Evolutionary conservation across 2,329 filamentous ascomycete species (phyloP).

Genomic region (Cladobotryum protrusum): DNA sequence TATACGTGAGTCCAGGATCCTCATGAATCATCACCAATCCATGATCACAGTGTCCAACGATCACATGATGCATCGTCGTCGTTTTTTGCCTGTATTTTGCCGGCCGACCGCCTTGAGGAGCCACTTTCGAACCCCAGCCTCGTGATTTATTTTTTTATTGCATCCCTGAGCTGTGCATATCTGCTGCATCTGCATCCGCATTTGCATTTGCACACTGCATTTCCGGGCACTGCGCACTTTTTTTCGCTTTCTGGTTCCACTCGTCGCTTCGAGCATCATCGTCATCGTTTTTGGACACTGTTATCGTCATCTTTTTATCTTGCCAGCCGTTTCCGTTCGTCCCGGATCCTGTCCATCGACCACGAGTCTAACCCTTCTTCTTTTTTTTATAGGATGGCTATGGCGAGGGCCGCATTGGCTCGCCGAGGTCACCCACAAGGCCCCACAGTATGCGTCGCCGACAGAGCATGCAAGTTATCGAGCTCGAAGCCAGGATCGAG

Average conservation of each 20-base stretch:
- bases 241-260: background rate
- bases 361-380: constrained; percentile 1
- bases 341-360: background rate
- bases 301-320: background rate
- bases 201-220: background rate
- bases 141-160: constrained; percentile 6
- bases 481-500: constrained; percentile 81
- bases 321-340: background rate
- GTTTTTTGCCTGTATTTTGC: background rate
- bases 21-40: constrained; percentile 12
- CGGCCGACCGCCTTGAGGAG: background rate
- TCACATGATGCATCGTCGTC: background rate
- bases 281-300: background rate
- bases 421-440: constrained; percentile 85
- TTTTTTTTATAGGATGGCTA: constrained; percentile 66
- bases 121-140: constrained; percentile 9
- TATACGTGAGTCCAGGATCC: constrained; percentile 67
- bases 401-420: constrained; percentile 80
- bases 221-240: background rate
- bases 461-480: constrained; percentile 94
- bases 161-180: background rate
- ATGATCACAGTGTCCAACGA: background rate
- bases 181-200: constrained; percentile 3
- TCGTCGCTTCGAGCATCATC: background rate
- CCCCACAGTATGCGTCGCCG: constrained; percentile 94